Conservation (phyloP, 176 grass and related monocot species). For the Paspalum notatum region DNA sequence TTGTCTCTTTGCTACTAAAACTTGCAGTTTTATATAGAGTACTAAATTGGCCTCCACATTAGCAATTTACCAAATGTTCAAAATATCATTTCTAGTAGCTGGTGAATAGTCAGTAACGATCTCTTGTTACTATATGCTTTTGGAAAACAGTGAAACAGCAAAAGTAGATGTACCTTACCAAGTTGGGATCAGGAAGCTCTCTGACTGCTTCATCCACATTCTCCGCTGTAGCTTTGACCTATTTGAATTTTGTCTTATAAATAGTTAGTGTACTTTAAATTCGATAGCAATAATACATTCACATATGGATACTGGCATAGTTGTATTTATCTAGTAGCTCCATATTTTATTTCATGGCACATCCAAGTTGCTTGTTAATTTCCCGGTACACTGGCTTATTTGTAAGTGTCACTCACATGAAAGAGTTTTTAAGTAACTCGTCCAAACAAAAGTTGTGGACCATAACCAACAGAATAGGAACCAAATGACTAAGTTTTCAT, state of each 20-base stretch:
- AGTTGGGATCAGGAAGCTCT: constrained; percentile 97
- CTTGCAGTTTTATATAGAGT: neutral
- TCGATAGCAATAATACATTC: constrained; percentile 24
- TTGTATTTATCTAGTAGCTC: constrained; percentile 4
- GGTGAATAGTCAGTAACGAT: constrained; percentile 1
- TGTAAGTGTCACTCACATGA: neutral
- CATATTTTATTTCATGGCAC: neutral
- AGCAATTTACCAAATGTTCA: constrained; percentile 1
- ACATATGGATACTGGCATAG: neutral
- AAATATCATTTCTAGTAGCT: neutral
- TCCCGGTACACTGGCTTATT: neutral
- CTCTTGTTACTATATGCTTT: constrained; percentile 9
- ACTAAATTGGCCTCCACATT: neutral
- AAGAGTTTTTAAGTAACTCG: neutral
- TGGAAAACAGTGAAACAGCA: constrained; percentile 34
- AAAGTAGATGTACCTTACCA: constrained; percentile 95
- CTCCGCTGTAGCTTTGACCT: constrained; percentile 99
- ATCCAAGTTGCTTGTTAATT: neutral
- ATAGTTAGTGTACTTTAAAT: constrained; percentile 19
- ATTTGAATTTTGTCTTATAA: constrained; percentile 31
- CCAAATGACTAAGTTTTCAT: neutral
- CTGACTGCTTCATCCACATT: constrained; percentile 97
- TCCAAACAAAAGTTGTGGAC: neutral
- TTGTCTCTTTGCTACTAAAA: constrained; percentile 1
- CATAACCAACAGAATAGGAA: neutral